Percentiles rank a stretch among this genome's conserved stretches.
Conservation (phyloP, 148 eudicot genomes). For the Cornus suecica region DNA sequence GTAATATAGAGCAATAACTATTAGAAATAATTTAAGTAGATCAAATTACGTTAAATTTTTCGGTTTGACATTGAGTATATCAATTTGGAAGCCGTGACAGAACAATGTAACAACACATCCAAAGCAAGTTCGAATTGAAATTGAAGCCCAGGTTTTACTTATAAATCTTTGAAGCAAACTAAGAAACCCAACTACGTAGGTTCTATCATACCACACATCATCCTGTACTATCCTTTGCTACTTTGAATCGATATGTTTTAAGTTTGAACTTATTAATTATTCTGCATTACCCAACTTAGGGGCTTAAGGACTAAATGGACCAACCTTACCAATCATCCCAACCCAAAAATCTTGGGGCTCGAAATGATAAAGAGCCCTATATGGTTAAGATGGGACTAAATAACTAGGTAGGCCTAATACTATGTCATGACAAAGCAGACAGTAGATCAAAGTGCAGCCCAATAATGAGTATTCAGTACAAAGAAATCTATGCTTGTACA, state of each 20-base stretch:
- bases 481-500: not conserved
- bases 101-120: not conserved
- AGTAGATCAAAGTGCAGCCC: not conserved
- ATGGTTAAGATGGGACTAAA: not conserved
- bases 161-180: not conserved
- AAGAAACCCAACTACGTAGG: not conserved
- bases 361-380: not conserved
- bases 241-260: not conserved
- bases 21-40: not conserved
- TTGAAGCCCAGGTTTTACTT: no score
- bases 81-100: not conserved
- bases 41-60: no score
- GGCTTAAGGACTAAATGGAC: not conserved
- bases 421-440: not conserved
- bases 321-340: not conserved
- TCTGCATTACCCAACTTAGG: not conserved
- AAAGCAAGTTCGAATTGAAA: no score
- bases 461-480: not conserved
- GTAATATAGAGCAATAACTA: no score
- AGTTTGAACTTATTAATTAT: no score
- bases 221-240: not conserved
- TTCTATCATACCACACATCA: not conserved
- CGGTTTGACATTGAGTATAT: not conserved
- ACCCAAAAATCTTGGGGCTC: not conserved
- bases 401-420: no score